Evolutionary conservation across 2,329 filamentous ascomycete genomes (phyloP).

Genomic region (Teratosphaeria nubilosa): DNA sequence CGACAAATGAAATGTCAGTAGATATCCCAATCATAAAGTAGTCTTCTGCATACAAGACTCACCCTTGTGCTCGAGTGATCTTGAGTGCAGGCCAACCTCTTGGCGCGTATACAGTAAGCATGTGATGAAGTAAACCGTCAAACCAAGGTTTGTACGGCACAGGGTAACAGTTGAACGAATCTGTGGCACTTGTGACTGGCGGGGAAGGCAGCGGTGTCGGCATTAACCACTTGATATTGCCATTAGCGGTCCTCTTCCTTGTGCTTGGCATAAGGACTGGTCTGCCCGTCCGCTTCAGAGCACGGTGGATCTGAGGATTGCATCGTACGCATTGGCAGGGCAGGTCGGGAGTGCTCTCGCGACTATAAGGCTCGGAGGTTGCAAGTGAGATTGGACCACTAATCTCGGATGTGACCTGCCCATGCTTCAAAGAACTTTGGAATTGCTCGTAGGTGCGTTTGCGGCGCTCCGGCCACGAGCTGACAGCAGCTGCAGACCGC

Average conservation of each 20-base stretch:
- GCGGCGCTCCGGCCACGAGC: constrained; percentile 19
- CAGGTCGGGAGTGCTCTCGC: not conserved
- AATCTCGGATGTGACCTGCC: not conserved
- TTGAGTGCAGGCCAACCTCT: constrained; percentile 24
- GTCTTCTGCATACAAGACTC: too few species aligned
- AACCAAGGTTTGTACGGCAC: constrained; percentile 23
- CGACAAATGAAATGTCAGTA: too few species aligned
- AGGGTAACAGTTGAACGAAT: constrained; percentile 25
- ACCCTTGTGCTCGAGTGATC: constrained; percentile 20
- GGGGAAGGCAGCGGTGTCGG: constrained; percentile 2
- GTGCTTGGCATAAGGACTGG: not conserved
- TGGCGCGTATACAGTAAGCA: constrained; percentile 26
- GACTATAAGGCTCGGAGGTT: too few species aligned
- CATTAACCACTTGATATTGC: not conserved
- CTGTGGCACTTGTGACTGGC: constrained; percentile 5
- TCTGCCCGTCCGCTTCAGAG: not conserved
- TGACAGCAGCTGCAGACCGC: constrained; percentile 19
- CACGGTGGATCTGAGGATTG: not conserved
- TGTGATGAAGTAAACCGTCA: constrained; percentile 23
- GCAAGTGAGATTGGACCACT: not conserved
- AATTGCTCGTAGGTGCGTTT: constrained; percentile 7
- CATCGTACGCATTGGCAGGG: constrained; percentile 2
- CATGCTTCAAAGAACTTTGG: constrained; percentile 5
- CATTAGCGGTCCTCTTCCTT: not conserved
- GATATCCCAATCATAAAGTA: too few species aligned